Conservation (phyloP, 2,329 filamentous ascomycete species). For the Sporothrix protearum region DNA sequence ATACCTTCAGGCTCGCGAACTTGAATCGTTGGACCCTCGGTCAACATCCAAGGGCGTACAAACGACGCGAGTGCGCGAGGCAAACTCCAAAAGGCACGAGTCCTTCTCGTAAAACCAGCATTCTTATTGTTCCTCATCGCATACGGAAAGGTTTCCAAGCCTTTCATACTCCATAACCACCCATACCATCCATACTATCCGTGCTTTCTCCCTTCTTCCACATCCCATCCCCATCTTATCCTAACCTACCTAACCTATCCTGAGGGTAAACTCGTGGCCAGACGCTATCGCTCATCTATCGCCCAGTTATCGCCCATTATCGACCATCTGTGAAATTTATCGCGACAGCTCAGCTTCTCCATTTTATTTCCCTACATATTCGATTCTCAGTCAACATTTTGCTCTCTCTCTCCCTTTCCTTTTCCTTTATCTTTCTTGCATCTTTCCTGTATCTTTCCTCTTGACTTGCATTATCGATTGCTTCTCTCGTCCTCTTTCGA, state of each 20-base stretch:
- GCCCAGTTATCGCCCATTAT: neutral
- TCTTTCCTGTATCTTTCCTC: neutral
- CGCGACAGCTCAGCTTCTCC: neutral
- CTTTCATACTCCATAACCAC: neutral
- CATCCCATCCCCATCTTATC: neutral
- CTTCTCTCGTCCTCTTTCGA: neutral
- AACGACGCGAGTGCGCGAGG: neutral
- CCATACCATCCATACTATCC: neutral
- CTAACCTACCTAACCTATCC: conserved; percentile 12
- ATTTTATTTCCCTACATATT: conserved; percentile 18
- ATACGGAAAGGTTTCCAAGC: neutral
- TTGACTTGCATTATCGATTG: neutral
- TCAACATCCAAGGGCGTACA: neutral
- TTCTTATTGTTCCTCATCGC: conserved; percentile 7
- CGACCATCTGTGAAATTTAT: neutral
- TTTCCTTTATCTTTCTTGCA: neutral
- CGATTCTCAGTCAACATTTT: neutral
- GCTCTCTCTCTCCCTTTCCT: no score
- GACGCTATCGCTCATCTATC: conserved; percentile 3
- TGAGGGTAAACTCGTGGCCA: neutral
- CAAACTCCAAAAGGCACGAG: neutral
- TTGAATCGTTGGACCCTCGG: neutral
- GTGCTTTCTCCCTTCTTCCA: neutral
- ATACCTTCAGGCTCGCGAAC: neutral
- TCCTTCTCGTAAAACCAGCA: no score